Conservation (phyloP, 345 rosid genomes). For the Citrus sinensis region DNA sequence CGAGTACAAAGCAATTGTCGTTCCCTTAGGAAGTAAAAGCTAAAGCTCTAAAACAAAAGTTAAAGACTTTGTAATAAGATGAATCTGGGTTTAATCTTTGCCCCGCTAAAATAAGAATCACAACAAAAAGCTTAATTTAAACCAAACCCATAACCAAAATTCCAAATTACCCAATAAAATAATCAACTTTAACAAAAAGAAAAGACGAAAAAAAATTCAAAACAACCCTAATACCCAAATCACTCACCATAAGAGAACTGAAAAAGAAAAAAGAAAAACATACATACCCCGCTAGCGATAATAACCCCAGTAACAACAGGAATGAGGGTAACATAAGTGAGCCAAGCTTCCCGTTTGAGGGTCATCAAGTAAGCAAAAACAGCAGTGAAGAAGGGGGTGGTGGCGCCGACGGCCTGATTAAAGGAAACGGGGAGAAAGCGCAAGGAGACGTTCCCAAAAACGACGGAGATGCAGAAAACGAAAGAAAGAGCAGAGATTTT, state of each 20-base stretch:
- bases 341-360: slow-evolving; percentile 89
- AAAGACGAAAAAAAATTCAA: too few species aligned
- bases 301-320: slow-evolving; percentile 97
- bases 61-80: neutral
- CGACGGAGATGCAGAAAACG: slow-evolving; percentile 94
- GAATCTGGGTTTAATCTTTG: neutral
- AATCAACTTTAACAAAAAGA: neutral
- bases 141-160: neutral
- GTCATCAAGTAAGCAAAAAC: slow-evolving; percentile 93
- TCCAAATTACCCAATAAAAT: neutral
- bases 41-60: too few species aligned
- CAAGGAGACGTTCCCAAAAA: slow-evolving; percentile 83
- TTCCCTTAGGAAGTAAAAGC: neutral
- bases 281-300: slow-evolving; percentile 94
- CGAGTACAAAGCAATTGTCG: neutral
- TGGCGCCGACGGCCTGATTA: slow-evolving; percentile 95
- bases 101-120: neutral
- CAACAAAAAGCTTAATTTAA: neutral
- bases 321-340: slow-evolving; percentile 78
- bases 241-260: neutral
- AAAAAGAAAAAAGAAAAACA: neutral
- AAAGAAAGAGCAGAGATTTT: slow-evolving; percentile 89
- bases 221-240: neutral
- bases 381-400: slow-evolving; percentile 98
- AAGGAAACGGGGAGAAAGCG: slow-evolving; percentile 87